Evolutionary conservation across 495 filamentous ascomycete species (phyloP).

Genomic region (Trichoderma orchidacearum): DNA sequence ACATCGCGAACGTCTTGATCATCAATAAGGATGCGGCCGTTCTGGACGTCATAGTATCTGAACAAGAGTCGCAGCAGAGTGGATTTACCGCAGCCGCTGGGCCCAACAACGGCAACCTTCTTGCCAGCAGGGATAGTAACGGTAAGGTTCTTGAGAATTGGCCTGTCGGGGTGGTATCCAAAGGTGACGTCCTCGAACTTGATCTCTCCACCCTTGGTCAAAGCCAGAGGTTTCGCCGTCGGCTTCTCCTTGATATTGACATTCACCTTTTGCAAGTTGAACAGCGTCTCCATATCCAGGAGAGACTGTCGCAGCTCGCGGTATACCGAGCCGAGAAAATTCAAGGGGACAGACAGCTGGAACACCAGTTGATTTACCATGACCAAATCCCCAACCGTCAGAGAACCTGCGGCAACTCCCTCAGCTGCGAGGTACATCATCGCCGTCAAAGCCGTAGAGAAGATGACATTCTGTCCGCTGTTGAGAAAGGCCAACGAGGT

Average conservation of each 20-base stretch:
- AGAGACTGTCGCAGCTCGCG: slow-evolving; percentile 89
- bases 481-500: slow-evolving; percentile 89
- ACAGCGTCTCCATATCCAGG: slow-evolving; percentile 95
- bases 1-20: slow-evolving; percentile 85
- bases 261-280: slow-evolving; percentile 98
- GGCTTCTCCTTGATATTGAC: slow-evolving; percentile 66
- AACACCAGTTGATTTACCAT: slow-evolving; percentile 99
- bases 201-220: slow-evolving; percentile 75
- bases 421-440: slow-evolving; percentile 97
- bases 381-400: slow-evolving; percentile 94
- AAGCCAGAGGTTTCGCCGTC: slow-evolving; percentile 54
- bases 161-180: slow-evolving; percentile 75
- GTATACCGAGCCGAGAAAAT: slow-evolving; percentile 93
- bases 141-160: slow-evolving; percentile 72
- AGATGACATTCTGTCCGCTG: slow-evolving; percentile 96
- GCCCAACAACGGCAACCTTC: slow-evolving; percentile 91
- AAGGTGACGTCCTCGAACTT: slow-evolving; percentile 91
- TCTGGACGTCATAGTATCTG: slow-evolving; percentile 85
- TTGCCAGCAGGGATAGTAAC: slow-evolving; percentile 89
- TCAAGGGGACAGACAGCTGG: slow-evolving; percentile 89
- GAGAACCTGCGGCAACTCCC: slow-evolving; percentile 62
- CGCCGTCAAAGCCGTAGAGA: slow-evolving; percentile 82
- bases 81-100: slow-evolving; percentile 91
- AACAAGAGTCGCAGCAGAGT: slow-evolving; percentile 84
- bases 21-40: slow-evolving; percentile 80